Evolutionary conservation across 2,329 filamentous ascomycete genomes (phyloP), one percentile per base, ranked within the genome.

Genomic region (Pleurostoma richardsiae): DNA sequence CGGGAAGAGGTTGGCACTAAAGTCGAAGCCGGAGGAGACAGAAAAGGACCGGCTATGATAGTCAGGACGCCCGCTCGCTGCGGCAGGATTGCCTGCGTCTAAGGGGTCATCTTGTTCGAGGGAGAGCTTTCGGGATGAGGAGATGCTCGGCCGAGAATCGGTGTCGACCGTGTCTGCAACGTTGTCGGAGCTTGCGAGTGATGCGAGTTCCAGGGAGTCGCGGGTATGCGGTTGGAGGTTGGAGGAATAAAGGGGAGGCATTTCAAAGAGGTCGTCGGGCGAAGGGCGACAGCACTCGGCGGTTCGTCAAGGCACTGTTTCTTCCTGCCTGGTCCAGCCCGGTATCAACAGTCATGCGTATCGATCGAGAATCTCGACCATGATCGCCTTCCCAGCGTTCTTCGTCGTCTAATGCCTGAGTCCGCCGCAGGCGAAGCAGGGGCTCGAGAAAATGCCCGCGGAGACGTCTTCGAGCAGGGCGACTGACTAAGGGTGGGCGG

Each of bases 201-300:
- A 96, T 50, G 91, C 94, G 49, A 99, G 86, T 73, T 99, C 94
- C 61, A 99, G 83, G 41, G 92, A 97, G 76, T 99, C 94, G 71
- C 94, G 88, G 51, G 82, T 66, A 53, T 71, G 68, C 54, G 69
- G 63, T 53, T 70, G 69, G 47, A 71, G 65, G 57, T 63, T 67
- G 54, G 67, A 63, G 49, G 59, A 67, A 61, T 74, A 76, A 55
- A 65, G 64, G 49, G 62, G 58, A 52, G 67, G 62, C 66, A 69
- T 73, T 47, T 60, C 41, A 38, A 39, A 39, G 39, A 31, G 45
- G 8, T 10, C 8, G 33, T 38, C n/a, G 33, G 33, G n/a, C 8
- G 33, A 38, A 38, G 33, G 8, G 33, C 33, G 33, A 38, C 19
- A 19, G 19, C 19, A 19, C 19, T 19, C 19, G 19, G 19, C 19